Evolutionary conservation across 129 eudicot species (phyloP), one percentile per base, ranked within the genome.

Genomic region (Arctium minus): DNA sequence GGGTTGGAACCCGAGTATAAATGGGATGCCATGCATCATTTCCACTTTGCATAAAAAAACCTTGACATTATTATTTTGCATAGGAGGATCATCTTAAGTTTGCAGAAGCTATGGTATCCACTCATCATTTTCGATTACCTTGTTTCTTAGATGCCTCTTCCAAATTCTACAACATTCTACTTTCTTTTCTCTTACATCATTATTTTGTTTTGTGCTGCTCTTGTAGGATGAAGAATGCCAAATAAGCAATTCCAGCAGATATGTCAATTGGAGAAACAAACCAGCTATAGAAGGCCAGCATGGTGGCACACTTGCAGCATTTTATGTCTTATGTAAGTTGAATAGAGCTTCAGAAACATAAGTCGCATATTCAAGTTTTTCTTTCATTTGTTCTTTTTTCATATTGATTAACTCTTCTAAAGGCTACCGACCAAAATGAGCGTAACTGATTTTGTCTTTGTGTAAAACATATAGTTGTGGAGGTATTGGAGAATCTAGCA

Each of bases 401-500:
- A 22, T 48, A 33, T 72, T 29, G 33, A 65, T 67, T 64, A 5
- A 70, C 6, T 35, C 30, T 18, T 22, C 22, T 60, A 35, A 15
- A 73, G 71, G 35, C 3, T 31, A 60, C 40, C n/a, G 31, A 39
- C 79, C 70, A 67, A 73, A 12, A 42, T 44, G 65, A 60, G 67
- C 1, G 2, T n/a, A 60, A 48, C 37, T 73, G 40, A 46, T 78
- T 82, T 75, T 53, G 32, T 72, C 8, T 72, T 9, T 65, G 70
- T 67, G 40, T 82, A 80, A 80, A 68, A 69, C 9, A 74, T 78
- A 9, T 72, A 94, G 98, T 86, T 82, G 98, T 92, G 86, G 98
- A 94, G 88, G 87, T 94, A 79, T 64, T 92, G 90, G 98, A 94
- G 94, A 94, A 94, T 79, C 88, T 94, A 75, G 97, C 98, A 72